These are phyloP conservation scores for Mycena chlorophos DNA, from an alignment of 768 basidiomycete genomes.

Conservation along the genomic window DNA sequence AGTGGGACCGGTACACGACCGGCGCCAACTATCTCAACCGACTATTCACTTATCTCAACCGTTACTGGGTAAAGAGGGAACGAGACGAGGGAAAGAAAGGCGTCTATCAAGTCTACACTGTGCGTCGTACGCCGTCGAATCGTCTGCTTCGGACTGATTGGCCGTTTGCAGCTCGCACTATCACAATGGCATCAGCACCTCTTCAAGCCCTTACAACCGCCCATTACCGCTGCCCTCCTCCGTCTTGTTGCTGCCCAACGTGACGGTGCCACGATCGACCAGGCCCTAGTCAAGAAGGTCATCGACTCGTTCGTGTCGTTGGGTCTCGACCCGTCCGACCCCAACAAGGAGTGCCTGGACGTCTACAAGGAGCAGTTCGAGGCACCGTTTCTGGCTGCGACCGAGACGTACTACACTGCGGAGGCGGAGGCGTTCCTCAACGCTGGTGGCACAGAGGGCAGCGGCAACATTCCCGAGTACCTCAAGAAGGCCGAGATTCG, in stretches of 20 bases:
- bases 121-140: slow-evolving; percentile 43
- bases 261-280: slow-evolving; percentile 92
- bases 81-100: slow-evolving; percentile 95
- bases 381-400: slow-evolving; percentile 81
- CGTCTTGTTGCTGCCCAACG: slow-evolving; percentile 89
- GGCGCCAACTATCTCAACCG: slow-evolving; percentile 97
- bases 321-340: slow-evolving; percentile 88
- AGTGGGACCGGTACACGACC: slow-evolving; percentile 97
- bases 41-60: slow-evolving; percentile 95
- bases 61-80: slow-evolving; percentile 98
- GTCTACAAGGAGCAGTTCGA: slow-evolving; percentile 94
- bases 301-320: slow-evolving; percentile 95
- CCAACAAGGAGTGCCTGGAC: slow-evolving; percentile 89
- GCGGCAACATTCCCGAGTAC: slow-evolving; percentile 79
- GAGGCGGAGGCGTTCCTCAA: slow-evolving; percentile 86
- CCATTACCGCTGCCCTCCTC: slow-evolving; percentile 81
- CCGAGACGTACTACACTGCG: slow-evolving; percentile 86
- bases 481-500: slow-evolving; percentile 92
- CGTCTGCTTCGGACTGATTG: not conserved
- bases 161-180: slow-evolving; percentile 69
- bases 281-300: slow-evolving; percentile 89
- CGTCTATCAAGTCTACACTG: slow-evolving; percentile 95
- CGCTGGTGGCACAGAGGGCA: slow-evolving; percentile 57
- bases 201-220: slow-evolving; percentile 81
- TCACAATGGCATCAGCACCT: slow-evolving; percentile 95